phyloP scores from a whole-genome alignment of 352 stramenopile species.

The Phytophthora aleatoria region DNA sequence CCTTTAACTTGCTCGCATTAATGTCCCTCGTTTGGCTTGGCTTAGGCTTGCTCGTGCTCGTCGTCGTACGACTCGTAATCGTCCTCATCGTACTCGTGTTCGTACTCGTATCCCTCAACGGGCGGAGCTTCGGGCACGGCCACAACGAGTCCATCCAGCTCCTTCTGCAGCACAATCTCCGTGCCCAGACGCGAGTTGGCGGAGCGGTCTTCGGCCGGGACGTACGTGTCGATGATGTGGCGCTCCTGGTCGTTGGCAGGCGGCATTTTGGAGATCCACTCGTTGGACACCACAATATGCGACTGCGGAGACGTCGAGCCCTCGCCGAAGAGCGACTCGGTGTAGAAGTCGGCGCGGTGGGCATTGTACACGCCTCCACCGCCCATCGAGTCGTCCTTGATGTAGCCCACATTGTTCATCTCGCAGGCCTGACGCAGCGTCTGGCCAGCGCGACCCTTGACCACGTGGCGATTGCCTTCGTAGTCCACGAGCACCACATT shows the following conservation, averaged over 20 bases:
- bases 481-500: constrained; percentile 89
- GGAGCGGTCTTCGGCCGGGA: constrained; percentile 80
- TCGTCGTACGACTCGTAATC: constrained; percentile 77
- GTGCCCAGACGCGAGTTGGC: constrained; percentile 85
- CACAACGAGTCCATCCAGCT: constrained; percentile 88
- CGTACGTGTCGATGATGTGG: constrained; percentile 80
- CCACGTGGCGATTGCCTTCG: constrained; percentile 85
- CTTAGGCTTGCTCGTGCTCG: constrained; percentile 55
- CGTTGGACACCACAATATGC: constrained; percentile 88
- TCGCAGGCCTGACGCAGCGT: constrained; percentile 84
- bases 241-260: constrained; percentile 71
- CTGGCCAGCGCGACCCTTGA: constrained; percentile 82
- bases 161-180: constrained; percentile 87
- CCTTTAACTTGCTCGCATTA: not conserved
- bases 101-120: constrained; percentile 85
- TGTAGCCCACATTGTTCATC: constrained; percentile 69
- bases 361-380: constrained; percentile 74
- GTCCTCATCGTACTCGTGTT: constrained; percentile 88
- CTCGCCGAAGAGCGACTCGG: constrained; percentile 89
- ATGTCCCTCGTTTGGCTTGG: not conserved
- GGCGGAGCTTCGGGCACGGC: constrained; percentile 84
- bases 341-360: constrained; percentile 79
- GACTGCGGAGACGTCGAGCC: constrained; percentile 81
- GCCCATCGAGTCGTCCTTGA: constrained; percentile 89
- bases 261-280: constrained; percentile 85